Evolutionary conservation across 2,329 filamentous ascomycete genomes (phyloP).

Genomic region (Helotiales sp.): DNA sequence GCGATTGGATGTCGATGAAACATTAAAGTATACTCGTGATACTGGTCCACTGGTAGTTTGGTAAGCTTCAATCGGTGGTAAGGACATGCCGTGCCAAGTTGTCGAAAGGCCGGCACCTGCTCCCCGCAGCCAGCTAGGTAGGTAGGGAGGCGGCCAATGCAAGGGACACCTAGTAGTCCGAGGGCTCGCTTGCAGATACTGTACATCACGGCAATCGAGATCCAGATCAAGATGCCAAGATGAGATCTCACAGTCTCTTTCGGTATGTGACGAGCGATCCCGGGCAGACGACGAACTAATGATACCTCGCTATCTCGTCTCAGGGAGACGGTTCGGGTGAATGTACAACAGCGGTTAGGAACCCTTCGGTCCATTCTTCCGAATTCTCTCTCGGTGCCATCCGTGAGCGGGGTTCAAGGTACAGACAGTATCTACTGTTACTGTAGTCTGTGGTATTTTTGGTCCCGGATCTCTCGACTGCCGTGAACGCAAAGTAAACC

Average conservation of each 20-base stretch:
- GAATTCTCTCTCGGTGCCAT: not conserved
- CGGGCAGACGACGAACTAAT: not conserved
- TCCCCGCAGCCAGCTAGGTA: not conserved
- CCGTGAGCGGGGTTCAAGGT: not conserved
- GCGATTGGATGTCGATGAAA: no score
- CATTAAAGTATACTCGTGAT: no score
- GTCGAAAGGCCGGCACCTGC: no score
- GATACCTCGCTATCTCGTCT: not conserved
- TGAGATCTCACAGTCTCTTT: not conserved
- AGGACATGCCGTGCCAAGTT: no score
- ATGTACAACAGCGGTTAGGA: not conserved
- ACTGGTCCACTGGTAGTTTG: not conserved
- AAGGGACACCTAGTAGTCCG: not conserved
- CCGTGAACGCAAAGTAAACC: not conserved
- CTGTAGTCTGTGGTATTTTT: not conserved
- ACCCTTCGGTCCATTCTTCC: not conserved
- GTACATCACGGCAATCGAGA: not conserved
- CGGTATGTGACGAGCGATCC: not conserved
- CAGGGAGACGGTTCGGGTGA: not conserved
- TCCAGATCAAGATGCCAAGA: not conserved
- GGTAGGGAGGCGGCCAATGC: not conserved
- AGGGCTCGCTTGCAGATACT: not conserved
- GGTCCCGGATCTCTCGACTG: not conserved
- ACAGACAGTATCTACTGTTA: no score
- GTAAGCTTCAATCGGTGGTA: not conserved